These are phyloP conservation scores for Cyclaneusma minus DNA, from an alignment of 2,329 filamentous ascomycete genomes.

Conservation along the genomic window DNA sequence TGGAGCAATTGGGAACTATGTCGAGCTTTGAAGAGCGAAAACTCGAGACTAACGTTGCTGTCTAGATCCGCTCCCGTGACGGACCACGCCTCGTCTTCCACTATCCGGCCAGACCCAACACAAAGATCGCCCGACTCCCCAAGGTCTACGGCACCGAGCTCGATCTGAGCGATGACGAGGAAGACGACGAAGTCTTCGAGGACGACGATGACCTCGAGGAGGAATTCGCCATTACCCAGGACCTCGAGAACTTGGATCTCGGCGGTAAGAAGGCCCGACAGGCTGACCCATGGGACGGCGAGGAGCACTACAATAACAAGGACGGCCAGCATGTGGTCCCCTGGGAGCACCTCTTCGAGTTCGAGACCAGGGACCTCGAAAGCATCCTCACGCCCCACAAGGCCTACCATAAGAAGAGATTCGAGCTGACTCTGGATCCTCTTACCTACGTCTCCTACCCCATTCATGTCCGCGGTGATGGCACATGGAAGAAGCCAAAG, in stretches of 20 bases:
- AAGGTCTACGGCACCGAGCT: constrained; percentile 18
- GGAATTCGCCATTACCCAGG: constrained; percentile 21
- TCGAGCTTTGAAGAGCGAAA: too few species aligned
- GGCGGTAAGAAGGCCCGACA: constrained; percentile 10
- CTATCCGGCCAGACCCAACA: constrained; percentile 49
- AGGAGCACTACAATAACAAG: constrained; percentile 33
- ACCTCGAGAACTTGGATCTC: constrained; percentile 10
- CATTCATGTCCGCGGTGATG: constrained; percentile 65
- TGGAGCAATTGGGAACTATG: too few species aligned
- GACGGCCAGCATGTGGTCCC: constrained; percentile 42
- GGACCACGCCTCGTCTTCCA: constrained; percentile 77
- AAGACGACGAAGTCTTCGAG: constrained; percentile 17
- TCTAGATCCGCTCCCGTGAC: constrained; percentile 60
- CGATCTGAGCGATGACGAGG: constrained; percentile 10
- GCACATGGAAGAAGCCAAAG: constrained; percentile 56
- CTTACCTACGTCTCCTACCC: constrained; percentile 71
- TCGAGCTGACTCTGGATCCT: constrained; percentile 70
- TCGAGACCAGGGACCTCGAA: constrained; percentile 62
- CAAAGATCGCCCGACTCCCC: constrained; percentile 16
- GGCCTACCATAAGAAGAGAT: constrained; percentile 65
- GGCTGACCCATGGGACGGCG: constrained; percentile 10
- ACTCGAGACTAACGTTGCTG: too few species aligned
- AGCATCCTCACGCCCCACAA: constrained; percentile 63
- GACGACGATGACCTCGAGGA: constrained; percentile 33
- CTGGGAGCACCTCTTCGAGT: constrained; percentile 61